A percentile compares a stretch with the other conserved stretches of the same genome.
phyloP scores from a whole-genome alignment of 305 asterid genomes.

The Stenogyne calaminthoides region DNA sequence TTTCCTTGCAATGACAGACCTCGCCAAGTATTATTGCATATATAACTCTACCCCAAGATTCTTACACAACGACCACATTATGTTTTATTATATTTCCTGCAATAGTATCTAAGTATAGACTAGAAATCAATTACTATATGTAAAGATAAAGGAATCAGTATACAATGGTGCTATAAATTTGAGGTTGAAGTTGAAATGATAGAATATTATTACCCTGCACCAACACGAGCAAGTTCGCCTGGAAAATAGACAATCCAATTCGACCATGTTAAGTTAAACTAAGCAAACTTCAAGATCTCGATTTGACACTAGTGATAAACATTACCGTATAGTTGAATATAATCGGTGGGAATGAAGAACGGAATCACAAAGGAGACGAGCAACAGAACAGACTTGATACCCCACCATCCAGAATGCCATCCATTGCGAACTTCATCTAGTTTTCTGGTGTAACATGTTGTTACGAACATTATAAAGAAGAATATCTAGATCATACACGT shows the following conservation, averaged over 20 bases:
- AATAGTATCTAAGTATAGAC: too few relatives aligned
- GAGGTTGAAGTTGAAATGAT: not conserved
- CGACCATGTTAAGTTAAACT: not conserved
- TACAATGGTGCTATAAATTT: not conserved
- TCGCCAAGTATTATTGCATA: too few relatives aligned
- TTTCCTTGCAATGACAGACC: too few relatives aligned
- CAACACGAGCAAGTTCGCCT: conserved; percentile 93
- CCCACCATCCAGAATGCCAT: conserved; percentile 97
- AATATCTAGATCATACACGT: conserved; percentile 59
- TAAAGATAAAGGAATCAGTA: too few relatives aligned
- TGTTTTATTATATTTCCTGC: too few relatives aligned
- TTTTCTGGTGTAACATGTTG: conserved; percentile 63
- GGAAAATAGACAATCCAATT: conserved; percentile 25
- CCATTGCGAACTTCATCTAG: conserved; percentile 48
- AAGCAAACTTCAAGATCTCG: not conserved
- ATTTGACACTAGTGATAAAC: not conserved
- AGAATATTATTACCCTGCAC: conserved; percentile 84
- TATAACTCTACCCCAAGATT: too few relatives aligned
- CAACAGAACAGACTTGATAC: conserved; percentile 53
- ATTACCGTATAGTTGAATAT: conserved; percentile 78
- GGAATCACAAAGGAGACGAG: conserved; percentile 58
- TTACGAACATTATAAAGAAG: conserved; percentile 70
- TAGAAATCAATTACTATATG: too few relatives aligned
- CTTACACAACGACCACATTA: too few relatives aligned
- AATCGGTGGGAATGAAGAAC: conserved; percentile 73